Base-by-base conservation (phyloP, 164 flowering plant species). In the Vitis labrusca region DNA sequence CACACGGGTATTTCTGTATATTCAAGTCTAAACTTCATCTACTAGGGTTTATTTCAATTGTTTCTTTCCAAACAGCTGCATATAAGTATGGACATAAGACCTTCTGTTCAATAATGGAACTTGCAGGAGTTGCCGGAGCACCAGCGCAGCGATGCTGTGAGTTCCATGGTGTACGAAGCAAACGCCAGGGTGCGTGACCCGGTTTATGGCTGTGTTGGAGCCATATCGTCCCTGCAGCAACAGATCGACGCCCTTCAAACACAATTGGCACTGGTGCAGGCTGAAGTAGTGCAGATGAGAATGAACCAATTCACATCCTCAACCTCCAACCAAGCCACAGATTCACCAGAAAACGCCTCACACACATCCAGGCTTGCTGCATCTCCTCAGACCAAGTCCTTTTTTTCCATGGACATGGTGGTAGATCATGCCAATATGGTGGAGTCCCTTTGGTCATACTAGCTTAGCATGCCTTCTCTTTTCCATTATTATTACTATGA, bases 121-220 rank as follows among this genome's bases (percentile, higher is more conserved):
- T 14, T 76, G 69, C 74, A 91, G 97, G 97, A 89, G 17, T 65
- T 89, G 54, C 87, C 85, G 0, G 87, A 78, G 71, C 82, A 88
- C 61, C 92, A 88, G 67, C 81, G 97, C 1, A 77, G 89, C 3
- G 97, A 89, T 32, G 93, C 94, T 1, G 94, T 91, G 56, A 91
- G 92, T 64, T 85, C 94, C 50, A 86, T 91, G 92, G 97, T 91
- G 19, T 91, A 91, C 50, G 97, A 91, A 65, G 97, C 97, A 6
- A 91, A 91, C 54, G 97, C 97, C 1, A 80, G 97, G 62, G 88
- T 91, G 5, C 66, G 91, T 9, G 97, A 91, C 65, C 97, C 97
- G 0, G 92, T 91, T 13, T 89, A 89, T n/a, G 97, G 97, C 0
- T 91, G 97, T 32, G 97, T 88, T 8, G 94, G 94, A 51, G 90